Evolutionary conservation across 345 rosid genomes (phyloP).

Genomic region (Populus davidiana): DNA sequence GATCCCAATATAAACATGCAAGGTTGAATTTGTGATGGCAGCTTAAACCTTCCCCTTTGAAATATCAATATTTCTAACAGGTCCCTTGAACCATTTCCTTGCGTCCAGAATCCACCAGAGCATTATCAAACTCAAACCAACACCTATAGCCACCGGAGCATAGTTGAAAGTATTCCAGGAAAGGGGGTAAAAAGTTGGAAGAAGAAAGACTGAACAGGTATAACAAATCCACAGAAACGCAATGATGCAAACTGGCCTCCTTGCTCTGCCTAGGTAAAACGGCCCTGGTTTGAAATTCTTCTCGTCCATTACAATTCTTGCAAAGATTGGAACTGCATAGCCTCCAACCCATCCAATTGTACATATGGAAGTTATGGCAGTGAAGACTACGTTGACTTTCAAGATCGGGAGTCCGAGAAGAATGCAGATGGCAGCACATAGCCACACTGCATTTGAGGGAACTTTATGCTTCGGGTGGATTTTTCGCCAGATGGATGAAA

Average conservation of each 20-base stretch:
- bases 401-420: conserved; percentile 56
- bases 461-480: conserved; percentile 58
- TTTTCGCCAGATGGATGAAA: conserved; percentile 49
- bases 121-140: conserved; percentile 41
- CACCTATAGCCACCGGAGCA: conserved; percentile 53
- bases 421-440: conserved; percentile 54
- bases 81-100: conserved; percentile 61
- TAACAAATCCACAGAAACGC: conserved; percentile 70
- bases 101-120: conserved; percentile 60
- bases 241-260: conserved; percentile 46
- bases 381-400: conserved; percentile 52
- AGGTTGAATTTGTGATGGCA: background rate
- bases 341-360: conserved; percentile 73
- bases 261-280: conserved; percentile 53
- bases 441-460: conserved; percentile 64
- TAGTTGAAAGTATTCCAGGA: conserved; percentile 51
- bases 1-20: background rate
- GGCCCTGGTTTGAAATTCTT: conserved; percentile 56
- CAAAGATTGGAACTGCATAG: conserved; percentile 57
- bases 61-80: conserved; percentile 50
- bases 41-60: conserved; percentile 23
- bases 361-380: conserved; percentile 55
- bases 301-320: conserved; percentile 59
- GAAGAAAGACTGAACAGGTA: conserved; percentile 54
- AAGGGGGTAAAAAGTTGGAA: conserved; percentile 53